phyloP scores from a whole-genome alignment of 1,284 basidiomycete genomes.

The Leccinum griseonigrum region DNA sequence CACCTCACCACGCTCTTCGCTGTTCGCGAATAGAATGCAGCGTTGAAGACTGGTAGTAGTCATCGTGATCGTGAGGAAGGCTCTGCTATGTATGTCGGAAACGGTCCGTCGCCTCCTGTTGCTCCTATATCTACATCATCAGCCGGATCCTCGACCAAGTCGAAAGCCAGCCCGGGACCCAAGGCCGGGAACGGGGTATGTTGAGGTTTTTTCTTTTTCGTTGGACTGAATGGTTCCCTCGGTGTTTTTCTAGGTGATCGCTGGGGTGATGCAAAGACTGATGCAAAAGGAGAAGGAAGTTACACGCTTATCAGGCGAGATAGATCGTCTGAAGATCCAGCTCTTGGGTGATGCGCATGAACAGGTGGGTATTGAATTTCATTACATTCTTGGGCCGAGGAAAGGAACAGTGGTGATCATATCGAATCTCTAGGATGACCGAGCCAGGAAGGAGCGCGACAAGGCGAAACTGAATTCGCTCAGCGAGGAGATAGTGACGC shows the following conservation, averaged over 20 bases:
- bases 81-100: conserved; percentile 16
- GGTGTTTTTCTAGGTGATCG: conserved; percentile 49
- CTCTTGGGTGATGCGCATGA: conserved; percentile 57
- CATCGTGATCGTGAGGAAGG: conserved; percentile 49
- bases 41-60: conserved; percentile 51
- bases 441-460: conserved; percentile 75
- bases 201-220: neutral
- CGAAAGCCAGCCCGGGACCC: conserved; percentile 36
- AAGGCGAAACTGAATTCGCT: conserved; percentile 71
- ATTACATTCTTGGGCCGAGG: conserved; percentile 3
- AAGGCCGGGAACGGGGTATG: conserved; percentile 53
- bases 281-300: conserved; percentile 86
- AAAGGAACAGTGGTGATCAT: neutral
- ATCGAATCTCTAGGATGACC: conserved; percentile 58
- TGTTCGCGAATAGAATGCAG: conserved; percentile 32
- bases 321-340: conserved; percentile 61
- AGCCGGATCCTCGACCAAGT: conserved; percentile 40
- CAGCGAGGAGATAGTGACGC: conserved; percentile 72
- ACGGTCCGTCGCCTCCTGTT: neutral
- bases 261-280: conserved; percentile 79
- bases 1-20: conserved; percentile 1
- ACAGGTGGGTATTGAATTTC: conserved; percentile 42
- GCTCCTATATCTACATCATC: neutral
- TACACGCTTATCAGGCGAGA: conserved; percentile 66
- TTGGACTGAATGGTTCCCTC: neutral